phyloP scores from a whole-genome alignment of 1,139 yeast species.

The Yamadazyma trypodendri region DNA sequence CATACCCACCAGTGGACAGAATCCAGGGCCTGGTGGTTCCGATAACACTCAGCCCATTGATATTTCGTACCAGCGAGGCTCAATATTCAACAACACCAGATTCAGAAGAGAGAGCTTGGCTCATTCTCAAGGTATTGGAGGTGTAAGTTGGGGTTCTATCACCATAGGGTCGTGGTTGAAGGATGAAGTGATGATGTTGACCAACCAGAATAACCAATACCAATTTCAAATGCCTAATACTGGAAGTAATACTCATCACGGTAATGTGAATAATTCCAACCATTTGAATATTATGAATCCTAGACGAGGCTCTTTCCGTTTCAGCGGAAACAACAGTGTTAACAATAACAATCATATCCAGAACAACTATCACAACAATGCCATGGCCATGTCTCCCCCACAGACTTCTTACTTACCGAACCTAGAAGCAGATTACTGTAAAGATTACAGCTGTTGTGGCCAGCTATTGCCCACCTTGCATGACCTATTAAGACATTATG shows the following conservation, averaged over 20 bases:
- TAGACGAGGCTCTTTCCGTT: slow-evolving; percentile 43
- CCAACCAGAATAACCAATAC: slow-evolving; percentile 20
- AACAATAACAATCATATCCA: slow-evolving; percentile 13
- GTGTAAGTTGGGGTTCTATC: slow-evolving; percentile 96
- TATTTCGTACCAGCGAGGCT: slow-evolving; percentile 44
- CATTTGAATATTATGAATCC: slow-evolving; percentile 39
- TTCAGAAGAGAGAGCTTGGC: slow-evolving; percentile 87
- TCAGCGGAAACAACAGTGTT: slow-evolving; percentile 12
- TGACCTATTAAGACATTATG: slow-evolving; percentile 90
- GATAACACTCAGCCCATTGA: slow-evolving; percentile 46
- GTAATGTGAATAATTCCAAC: slow-evolving; percentile 13
- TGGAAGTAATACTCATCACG: slow-evolving; percentile 9
- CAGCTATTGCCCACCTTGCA: slow-evolving; percentile 87
- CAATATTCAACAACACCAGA: slow-evolving; percentile 36
- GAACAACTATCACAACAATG: slow-evolving; percentile 12
- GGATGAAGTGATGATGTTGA: slow-evolving; percentile 76
- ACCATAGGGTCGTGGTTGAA: slow-evolving; percentile 95
- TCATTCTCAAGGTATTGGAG: slow-evolving; percentile 97
- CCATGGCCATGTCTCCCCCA: slow-evolving; percentile 60
- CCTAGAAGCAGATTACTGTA: slow-evolving; percentile 92
- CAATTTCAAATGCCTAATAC: slow-evolving; percentile 20
- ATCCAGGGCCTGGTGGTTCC: slow-evolving; percentile 1
- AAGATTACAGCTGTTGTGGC: slow-evolving; percentile 96
- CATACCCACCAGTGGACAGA: slow-evolving; percentile 11
- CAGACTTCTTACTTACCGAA: slow-evolving; percentile 83